Percentiles rank a stretch among this genome's conserved stretches.
phyloP scores from a whole-genome alignment of 73 alveolate genomes.

The Paramecium tetraurelia region DNA sequence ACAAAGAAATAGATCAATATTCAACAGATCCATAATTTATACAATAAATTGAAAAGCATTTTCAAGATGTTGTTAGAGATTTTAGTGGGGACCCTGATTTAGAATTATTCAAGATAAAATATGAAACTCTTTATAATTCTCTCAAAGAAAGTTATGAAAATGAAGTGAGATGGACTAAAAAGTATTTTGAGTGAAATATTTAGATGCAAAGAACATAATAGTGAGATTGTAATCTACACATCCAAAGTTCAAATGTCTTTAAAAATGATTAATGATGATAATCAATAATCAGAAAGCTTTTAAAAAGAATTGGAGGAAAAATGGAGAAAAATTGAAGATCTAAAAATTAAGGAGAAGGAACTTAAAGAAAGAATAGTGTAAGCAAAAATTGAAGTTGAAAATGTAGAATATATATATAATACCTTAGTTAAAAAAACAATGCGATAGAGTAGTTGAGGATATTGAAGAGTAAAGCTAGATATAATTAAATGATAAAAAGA shows the following conservation, averaged over 20 bases:
- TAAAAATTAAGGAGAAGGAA: constrained; percentile 23
- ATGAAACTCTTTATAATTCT: constrained; percentile 63
- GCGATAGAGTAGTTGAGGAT: constrained; percentile 54
- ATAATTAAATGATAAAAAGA: constrained; percentile 43
- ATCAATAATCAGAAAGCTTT: neutral
- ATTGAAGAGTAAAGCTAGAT: constrained; percentile 48
- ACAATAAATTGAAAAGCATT: constrained; percentile 50
- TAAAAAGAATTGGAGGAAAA: constrained; percentile 12
- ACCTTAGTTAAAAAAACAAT: neutral
- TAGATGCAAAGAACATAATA: constrained; percentile 52
- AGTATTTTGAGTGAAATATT: neutral
- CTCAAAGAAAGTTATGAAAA: constrained; percentile 47
- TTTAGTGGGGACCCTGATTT: constrained; percentile 63
- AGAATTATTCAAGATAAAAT: constrained; percentile 55
- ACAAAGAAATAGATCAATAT: constrained; percentile 59
- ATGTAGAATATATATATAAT: neutral
- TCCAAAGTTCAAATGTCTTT: constrained; percentile 26
- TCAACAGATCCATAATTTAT: constrained; percentile 55
- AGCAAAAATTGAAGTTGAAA: constrained; percentile 22
- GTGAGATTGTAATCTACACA: constrained; percentile 12
- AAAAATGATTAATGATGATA: constrained; percentile 30
- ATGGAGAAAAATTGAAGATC: constrained; percentile 43
- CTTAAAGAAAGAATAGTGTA: neutral
- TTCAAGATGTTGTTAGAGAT: constrained; percentile 58
- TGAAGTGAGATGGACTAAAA: constrained; percentile 51